phyloP scores from a whole-genome alignment of 108 stramenopile genomes.

The Fistulifera solaris region DNA sequence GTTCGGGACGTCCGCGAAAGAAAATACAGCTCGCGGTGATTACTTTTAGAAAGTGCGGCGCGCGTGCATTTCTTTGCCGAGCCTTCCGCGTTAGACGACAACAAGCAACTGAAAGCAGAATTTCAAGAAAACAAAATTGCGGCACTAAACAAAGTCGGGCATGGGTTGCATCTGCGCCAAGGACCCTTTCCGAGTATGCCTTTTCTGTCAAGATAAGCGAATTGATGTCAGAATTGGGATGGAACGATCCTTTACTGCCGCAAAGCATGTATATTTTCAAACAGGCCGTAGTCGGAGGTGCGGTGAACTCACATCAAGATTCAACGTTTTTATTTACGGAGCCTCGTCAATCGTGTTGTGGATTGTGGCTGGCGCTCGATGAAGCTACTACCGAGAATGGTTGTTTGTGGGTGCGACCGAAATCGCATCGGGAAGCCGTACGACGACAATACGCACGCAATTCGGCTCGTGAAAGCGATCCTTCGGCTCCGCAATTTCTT shows the following conservation, averaged over 20 bases:
- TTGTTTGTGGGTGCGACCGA: slow-evolving; percentile 87
- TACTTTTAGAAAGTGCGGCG: slow-evolving; percentile 80
- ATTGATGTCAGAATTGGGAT: slow-evolving; percentile 64
- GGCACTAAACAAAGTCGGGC: slow-evolving; percentile 87
- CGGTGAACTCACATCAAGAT: slow-evolving; percentile 90
- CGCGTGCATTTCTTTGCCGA: slow-evolving; percentile 82
- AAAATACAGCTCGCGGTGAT: slow-evolving; percentile 69
- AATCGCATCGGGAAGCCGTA: slow-evolving; percentile 71
- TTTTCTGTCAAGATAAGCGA: slow-evolving; percentile 38
- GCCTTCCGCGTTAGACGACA: slow-evolving; percentile 43
- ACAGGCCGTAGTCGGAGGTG: slow-evolving; percentile 75
- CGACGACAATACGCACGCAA: slow-evolving; percentile 76
- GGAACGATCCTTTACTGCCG: slow-evolving; percentile 78
- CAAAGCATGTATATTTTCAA: slow-evolving; percentile 97
- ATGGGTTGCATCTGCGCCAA: slow-evolving; percentile 66
- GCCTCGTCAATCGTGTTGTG: slow-evolving; percentile 82
- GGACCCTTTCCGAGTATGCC: slow-evolving; percentile 44
- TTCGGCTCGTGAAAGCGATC: slow-evolving; percentile 12
- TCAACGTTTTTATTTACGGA: slow-evolving; percentile 86
- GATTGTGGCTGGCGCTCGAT: slow-evolving; percentile 90
- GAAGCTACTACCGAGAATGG: slow-evolving; percentile 89
- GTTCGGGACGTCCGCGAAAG: slow-evolving; percentile 75
- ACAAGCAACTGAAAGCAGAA: slow-evolving; percentile 23
- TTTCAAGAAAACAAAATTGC: slow-evolving; percentile 42
- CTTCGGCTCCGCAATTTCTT: slow-evolving; percentile 8